A percentile compares a stretch with the other conserved stretches of the same genome.
phyloP scores from a whole-genome alignment of 208 protist genomes.

The Plasmodiophora brassicae region DNA sequence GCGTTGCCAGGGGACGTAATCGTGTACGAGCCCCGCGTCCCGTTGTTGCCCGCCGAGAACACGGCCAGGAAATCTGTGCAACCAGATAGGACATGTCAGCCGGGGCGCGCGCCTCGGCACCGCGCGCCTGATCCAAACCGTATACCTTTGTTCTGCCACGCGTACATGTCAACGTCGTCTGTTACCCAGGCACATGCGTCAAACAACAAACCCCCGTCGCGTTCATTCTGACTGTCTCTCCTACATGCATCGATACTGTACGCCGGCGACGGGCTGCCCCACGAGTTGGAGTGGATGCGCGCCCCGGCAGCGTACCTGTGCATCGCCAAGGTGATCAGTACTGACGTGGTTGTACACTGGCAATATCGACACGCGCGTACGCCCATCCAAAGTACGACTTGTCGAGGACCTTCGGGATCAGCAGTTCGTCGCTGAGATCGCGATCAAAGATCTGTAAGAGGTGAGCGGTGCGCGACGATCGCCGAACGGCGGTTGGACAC shows the following conservation, averaged over 20 bases:
- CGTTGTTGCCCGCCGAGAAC: not conserved
- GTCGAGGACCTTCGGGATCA: constrained; percentile 1
- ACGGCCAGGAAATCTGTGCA: not conserved
- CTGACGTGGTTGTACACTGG: not conserved
- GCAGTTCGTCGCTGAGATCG: not conserved
- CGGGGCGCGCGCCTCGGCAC: too few relatives aligned
- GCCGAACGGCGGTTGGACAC: not conserved
- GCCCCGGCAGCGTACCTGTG: not conserved
- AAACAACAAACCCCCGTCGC: too few relatives aligned
- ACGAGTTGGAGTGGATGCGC: not conserved
- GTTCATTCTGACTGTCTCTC: not conserved
- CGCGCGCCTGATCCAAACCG: not conserved
- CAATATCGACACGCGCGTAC: too few relatives aligned
- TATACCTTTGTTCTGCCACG: not conserved
- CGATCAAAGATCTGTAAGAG: not conserved
- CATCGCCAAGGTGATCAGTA: not conserved
- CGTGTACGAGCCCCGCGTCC: not conserved
- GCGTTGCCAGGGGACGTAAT: not conserved
- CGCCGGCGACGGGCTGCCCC: not conserved
- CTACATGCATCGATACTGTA: not conserved
- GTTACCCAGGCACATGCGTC: not conserved
- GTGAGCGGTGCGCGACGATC: not conserved
- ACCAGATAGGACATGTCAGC: too few relatives aligned
- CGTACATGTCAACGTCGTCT: not conserved
- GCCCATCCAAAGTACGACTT: constrained; percentile 8